Percentiles rank a stretch among this genome's conserved stretches.
These are phyloP conservation scores for Fusarium irregulare DNA, from an alignment of 2,329 filamentous ascomycete genomes.

Conservation along the genomic window DNA sequence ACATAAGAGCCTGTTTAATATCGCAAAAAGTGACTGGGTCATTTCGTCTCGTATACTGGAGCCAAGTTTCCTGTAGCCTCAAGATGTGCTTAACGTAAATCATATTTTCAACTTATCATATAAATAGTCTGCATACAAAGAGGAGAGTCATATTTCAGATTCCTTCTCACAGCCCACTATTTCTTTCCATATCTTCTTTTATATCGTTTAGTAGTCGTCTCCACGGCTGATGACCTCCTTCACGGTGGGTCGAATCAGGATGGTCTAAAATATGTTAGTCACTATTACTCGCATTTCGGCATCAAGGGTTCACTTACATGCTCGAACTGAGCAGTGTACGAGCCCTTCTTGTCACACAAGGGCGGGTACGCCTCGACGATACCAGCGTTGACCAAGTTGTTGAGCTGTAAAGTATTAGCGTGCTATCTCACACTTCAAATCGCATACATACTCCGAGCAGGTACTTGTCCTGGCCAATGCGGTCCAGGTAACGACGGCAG, in stretches of 20 bases:
- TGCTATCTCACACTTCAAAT: neutral
- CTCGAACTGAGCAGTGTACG: conserved; percentile 93
- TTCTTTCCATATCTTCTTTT: neutral
- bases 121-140: conserved; percentile 27
- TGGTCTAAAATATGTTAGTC: conserved; percentile 64
- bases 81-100: neutral
- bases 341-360: conserved; percentile 90
- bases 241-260: conserved; percentile 79
- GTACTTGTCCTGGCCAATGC: conserved; percentile 95
- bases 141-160: conserved; percentile 47
- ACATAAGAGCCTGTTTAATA: neutral
- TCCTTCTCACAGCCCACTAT: conserved; percentile 36
- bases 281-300: neutral
- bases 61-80: neutral
- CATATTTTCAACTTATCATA: conserved; percentile 10
- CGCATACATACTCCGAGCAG: conserved; percentile 76
- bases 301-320: conserved; percentile 72
- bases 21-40: neutral
- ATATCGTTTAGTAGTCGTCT: conserved; percentile 75
- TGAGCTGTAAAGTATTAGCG: conserved; percentile 67
- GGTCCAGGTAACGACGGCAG: conserved; percentile 89
- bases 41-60: neutral
- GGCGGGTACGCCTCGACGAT: conserved; percentile 93
- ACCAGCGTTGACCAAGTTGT: conserved; percentile 83
- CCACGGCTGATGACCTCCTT: conserved; percentile 91